These are phyloP conservation scores for Zymoseptoria ardabiliae DNA, from an alignment of 2,329 filamentous ascomycete species.

Conservation along the genomic window DNA sequence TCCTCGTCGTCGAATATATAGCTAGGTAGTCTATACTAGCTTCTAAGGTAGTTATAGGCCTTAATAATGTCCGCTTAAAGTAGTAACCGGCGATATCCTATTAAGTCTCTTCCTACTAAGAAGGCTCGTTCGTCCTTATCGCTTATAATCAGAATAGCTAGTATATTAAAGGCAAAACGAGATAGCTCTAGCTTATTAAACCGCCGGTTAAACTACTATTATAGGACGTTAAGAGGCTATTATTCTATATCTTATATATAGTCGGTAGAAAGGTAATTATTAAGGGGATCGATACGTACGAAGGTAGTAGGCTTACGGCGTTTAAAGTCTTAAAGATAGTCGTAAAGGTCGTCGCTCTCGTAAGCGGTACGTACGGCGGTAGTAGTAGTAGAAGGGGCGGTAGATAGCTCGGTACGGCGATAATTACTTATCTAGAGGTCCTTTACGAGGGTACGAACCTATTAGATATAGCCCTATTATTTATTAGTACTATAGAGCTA, in stretches of 20 bases:
- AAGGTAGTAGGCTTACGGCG: background rate
- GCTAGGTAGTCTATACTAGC: too few species aligned
- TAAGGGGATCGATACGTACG: background rate
- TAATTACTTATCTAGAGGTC: too few species aligned
- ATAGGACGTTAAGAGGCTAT: background rate
- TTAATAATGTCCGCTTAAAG: too few species aligned
- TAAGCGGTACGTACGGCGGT: too few species aligned
- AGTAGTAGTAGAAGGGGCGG: too few species aligned
- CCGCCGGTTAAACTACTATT: background rate
- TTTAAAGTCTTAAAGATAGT: background rate
- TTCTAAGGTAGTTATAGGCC: too few species aligned
- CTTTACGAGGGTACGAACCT: too few species aligned
- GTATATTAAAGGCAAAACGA: background rate
- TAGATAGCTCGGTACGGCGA: too few species aligned
- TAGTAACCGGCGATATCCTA: background rate
- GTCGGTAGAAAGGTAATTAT: background rate
- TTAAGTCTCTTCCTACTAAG: background rate
- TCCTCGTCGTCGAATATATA: too few species aligned
- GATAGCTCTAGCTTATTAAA: background rate
- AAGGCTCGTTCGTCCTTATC: background rate
- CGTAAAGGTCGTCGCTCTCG: background rate
- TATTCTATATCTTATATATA: background rate
- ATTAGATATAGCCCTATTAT: too few species aligned
- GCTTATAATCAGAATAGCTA: background rate
- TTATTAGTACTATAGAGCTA: too few species aligned